A percentile compares a stretch with the other conserved stretches of the same genome.
These are phyloP conservation scores for Trypethelium eluteriae DNA, from an alignment of 495 filamentous ascomycete species.

Conservation along the genomic window DNA sequence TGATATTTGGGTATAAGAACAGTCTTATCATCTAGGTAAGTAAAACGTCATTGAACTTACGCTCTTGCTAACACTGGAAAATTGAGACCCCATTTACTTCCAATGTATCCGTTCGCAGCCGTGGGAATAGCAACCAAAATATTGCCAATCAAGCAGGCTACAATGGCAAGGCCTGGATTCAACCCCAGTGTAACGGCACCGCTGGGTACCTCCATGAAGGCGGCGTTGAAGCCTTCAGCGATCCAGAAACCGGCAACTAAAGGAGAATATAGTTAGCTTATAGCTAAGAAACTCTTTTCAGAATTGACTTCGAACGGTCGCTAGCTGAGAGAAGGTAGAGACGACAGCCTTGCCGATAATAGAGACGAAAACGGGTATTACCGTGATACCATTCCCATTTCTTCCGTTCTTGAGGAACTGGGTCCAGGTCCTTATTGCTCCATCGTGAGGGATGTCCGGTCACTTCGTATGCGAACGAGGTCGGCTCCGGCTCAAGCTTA, in stretches of 20 bases:
- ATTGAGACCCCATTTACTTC: slow-evolving; percentile 17
- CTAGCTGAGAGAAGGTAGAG: background rate
- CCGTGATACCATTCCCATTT: slow-evolving; percentile 25
- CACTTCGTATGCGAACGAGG: slow-evolving; percentile 18
- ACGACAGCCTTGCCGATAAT: background rate
- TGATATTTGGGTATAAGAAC: no score
- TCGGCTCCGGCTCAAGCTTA: slow-evolving; percentile 16
- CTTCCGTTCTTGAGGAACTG: slow-evolving; percentile 16
- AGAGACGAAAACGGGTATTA: slow-evolving; percentile 4
- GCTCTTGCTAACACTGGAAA: slow-evolving; percentile 17
- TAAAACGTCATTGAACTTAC: background rate
- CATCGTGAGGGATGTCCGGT: slow-evolving; percentile 13
- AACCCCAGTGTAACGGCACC: slow-evolving; percentile 17
- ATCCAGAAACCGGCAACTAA: slow-evolving; percentile 22
- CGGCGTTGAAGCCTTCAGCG: slow-evolving; percentile 21
- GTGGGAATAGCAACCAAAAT: slow-evolving; percentile 17
- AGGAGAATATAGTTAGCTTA: background rate
- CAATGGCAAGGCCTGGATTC: slow-evolving; percentile 19
- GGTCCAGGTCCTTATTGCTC: slow-evolving; percentile 22
- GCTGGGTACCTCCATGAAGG: slow-evolving; percentile 16
- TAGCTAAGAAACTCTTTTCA: background rate
- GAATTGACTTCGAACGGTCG: background rate
- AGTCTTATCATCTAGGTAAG: no score
- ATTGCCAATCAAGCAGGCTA: slow-evolving; percentile 20
- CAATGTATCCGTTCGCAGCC: slow-evolving; percentile 14